A percentile compares a stretch with the other conserved stretches of the same genome.
Evolutionary conservation across 78 protist species (phyloP).

Genomic region (Dictyostelium capitatum): DNA sequence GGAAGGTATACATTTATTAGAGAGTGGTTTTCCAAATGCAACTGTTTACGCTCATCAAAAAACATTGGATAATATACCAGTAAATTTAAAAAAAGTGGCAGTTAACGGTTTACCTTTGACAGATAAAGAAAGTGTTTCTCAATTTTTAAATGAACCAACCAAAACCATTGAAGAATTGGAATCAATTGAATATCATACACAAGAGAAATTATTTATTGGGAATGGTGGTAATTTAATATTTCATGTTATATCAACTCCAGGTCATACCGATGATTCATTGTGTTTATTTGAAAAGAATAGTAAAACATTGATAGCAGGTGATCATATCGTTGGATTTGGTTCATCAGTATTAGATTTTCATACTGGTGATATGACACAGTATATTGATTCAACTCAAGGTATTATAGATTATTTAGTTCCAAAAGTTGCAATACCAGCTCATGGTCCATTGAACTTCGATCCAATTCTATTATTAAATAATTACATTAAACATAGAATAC

Average conservation of each 20-base stretch:
- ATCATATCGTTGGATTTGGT: conserved; percentile 72
- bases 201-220: conserved; percentile 22
- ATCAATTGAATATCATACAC: neutral
- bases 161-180: neutral
- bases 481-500: conserved; percentile 48
- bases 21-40: conserved; percentile 26
- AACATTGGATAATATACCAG: neutral
- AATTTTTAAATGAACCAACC: neutral
- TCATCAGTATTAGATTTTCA: conserved; percentile 32
- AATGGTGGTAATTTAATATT: conserved; percentile 35
- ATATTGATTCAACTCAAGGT: conserved; percentile 23
- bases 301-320: conserved; percentile 62
- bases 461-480: conserved; percentile 33
- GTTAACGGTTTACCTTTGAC: conserved; percentile 18
- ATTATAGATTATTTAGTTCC: conserved; percentile 46
- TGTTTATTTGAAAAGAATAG: conserved; percentile 43
- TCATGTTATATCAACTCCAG: conserved; percentile 53
- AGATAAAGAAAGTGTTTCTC: neutral
- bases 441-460: conserved; percentile 45
- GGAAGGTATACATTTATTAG: conserved; percentile 34
- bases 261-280: conserved; percentile 62
- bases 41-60: conserved; percentile 28
- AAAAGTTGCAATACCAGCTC: conserved; percentile 73
- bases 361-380: conserved; percentile 47
- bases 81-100: neutral